A percentile compares a stretch with the other conserved stretches of the same genome.
These are phyloP conservation scores for Hansenula sp. DNA, from an alignment of 1,139 yeast species.

Conservation along the genomic window DNA sequence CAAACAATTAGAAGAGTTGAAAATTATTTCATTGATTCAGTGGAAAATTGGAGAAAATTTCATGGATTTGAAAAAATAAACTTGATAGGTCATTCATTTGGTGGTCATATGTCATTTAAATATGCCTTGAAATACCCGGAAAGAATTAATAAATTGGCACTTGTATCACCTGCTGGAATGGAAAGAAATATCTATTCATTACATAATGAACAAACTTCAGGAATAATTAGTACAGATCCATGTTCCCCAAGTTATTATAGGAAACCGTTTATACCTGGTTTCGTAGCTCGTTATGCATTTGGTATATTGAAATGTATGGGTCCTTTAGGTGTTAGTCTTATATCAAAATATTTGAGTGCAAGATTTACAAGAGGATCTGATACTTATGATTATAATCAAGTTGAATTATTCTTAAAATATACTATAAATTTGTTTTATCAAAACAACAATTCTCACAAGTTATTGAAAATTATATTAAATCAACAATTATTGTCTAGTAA, in stretches of 20 bases:
- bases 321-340: constrained; percentile 55
- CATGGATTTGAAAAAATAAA: constrained; percentile 58
- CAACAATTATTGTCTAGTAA: constrained; percentile 54
- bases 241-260: constrained; percentile 17
- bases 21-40: constrained; percentile 69
- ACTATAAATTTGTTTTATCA: constrained; percentile 25
- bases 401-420: constrained; percentile 24
- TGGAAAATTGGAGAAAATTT: constrained; percentile 78
- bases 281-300: constrained; percentile 31
- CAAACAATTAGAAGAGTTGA: constrained; percentile 55
- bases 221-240: constrained; percentile 12
- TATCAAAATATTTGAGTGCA: constrained; percentile 48
- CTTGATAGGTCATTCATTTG: constrained; percentile 87
- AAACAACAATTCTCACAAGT: constrained; percentile 16
- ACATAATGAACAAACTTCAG: constrained; percentile 33
- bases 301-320: constrained; percentile 49
- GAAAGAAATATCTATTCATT: constrained; percentile 68
- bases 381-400: constrained; percentile 17
- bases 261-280: constrained; percentile 23
- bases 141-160: constrained; percentile 56
- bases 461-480: constrained; percentile 13
- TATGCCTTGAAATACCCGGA: constrained; percentile 71
- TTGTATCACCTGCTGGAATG: constrained; percentile 90
- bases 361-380: constrained; percentile 35
- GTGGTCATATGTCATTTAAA: constrained; percentile 81